phyloP scores from a whole-genome alignment of 495 filamentous ascomycete genomes.

The Aspergillus mulundensis region DNA sequence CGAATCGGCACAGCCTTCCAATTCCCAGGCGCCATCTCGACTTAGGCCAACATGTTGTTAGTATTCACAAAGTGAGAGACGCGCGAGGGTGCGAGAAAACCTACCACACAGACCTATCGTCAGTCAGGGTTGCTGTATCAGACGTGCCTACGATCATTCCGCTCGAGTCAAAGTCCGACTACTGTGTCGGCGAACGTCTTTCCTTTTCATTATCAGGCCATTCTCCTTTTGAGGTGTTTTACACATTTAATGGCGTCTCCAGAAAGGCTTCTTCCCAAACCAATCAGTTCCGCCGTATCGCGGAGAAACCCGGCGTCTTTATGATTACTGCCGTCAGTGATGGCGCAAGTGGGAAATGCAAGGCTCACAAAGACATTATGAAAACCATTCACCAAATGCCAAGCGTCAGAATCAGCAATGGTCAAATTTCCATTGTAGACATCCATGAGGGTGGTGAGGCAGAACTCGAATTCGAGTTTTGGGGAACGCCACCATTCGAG shows the following conservation, averaged over 20 bases:
- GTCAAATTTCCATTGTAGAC: slow-evolving; percentile 71
- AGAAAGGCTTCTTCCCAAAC: slow-evolving; percentile 72
- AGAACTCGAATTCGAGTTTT: slow-evolving; percentile 89
- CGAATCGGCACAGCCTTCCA: slow-evolving; percentile 67
- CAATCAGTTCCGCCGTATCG: slow-evolving; percentile 84
- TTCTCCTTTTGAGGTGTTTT: slow-evolving; percentile 88
- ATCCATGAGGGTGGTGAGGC: slow-evolving; percentile 95
- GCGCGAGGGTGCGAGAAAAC: slow-evolving; percentile 74
- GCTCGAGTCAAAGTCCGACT: slow-evolving; percentile 80
- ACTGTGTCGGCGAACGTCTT: slow-evolving; percentile 92
- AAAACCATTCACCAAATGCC: slow-evolving; percentile 89
- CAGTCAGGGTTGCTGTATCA: slow-evolving; percentile 82
- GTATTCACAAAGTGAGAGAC: slow-evolving; percentile 84
- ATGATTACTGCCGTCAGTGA: slow-evolving; percentile 81
- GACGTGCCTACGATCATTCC: slow-evolving; percentile 87
- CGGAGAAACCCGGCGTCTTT: slow-evolving; percentile 84
- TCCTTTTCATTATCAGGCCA: slow-evolving; percentile 84
- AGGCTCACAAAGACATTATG: slow-evolving; percentile 67
- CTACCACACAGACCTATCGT: slow-evolving; percentile 59
- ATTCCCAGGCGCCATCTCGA: slow-evolving; percentile 80
- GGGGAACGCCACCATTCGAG: slow-evolving; percentile 93
- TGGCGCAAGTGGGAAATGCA: slow-evolving; percentile 69
- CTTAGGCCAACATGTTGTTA: slow-evolving; percentile 78
- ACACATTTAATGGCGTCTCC: slow-evolving; percentile 73
- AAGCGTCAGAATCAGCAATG: slow-evolving; percentile 81